Evolutionary conservation across 2,329 filamentous ascomycete genomes (phyloP).

Genomic region (Sarocladium kiliense): DNA sequence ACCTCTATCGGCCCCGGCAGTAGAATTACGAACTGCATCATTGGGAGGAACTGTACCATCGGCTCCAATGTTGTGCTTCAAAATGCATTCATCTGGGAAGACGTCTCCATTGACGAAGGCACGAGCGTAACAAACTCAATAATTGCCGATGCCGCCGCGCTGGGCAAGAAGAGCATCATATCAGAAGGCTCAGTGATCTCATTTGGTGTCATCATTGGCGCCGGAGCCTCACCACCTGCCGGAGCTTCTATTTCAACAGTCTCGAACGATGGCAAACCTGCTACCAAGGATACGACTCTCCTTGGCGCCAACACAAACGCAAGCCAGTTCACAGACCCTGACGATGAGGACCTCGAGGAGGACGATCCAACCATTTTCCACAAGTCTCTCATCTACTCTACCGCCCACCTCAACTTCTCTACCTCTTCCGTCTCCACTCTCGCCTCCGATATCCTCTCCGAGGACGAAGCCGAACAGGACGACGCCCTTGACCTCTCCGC

Average conservation of each 20-base stretch:
- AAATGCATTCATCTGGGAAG: constrained; percentile 84
- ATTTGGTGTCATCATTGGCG: constrained; percentile 67
- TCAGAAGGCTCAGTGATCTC: constrained; percentile 73
- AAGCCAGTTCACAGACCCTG: constrained; percentile 39
- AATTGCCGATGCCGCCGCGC: constrained; percentile 63
- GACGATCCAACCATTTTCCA: constrained; percentile 48
- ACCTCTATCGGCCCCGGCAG: constrained; percentile 71
- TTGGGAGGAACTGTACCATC: constrained; percentile 81
- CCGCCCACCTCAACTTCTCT: constrained; percentile 47
- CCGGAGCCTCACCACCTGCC: constrained; percentile 45
- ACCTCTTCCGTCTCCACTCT: constrained; percentile 52
- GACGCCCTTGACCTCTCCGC: constrained; percentile 53
- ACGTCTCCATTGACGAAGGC: constrained; percentile 70
- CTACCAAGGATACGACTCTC: constrained; percentile 35
- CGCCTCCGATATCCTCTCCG: constrained; percentile 60
- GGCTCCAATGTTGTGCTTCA: constrained; percentile 77
- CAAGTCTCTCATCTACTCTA: constrained; percentile 49
- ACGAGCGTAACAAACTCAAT: constrained; percentile 67
- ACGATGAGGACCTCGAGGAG: constrained; percentile 44
- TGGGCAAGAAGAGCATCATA: constrained; percentile 68
- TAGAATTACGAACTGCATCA: constrained; percentile 67
- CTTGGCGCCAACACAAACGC: constrained; percentile 49
- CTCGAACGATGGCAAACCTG: constrained; percentile 27
- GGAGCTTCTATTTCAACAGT: constrained; percentile 29
- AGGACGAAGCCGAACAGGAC: constrained; percentile 62